These are phyloP conservation scores for Penicillium sp. DNA, from an alignment of 2,329 filamentous ascomycete genomes.

Conservation along the genomic window DNA sequence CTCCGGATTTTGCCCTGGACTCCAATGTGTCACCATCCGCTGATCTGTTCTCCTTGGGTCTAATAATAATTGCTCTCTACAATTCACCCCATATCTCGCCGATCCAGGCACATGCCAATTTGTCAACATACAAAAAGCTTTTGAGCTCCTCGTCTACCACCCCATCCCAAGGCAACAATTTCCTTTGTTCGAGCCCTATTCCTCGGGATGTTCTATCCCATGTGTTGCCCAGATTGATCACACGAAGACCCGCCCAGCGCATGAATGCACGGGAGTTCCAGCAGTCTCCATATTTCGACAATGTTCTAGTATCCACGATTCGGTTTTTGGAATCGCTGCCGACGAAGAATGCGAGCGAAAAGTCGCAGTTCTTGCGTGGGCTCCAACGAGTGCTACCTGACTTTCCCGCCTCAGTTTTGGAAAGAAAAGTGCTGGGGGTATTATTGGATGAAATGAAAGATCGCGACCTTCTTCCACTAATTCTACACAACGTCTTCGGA, in stretches of 20 bases:
- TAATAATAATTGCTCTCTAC: slow-evolving; percentile 86
- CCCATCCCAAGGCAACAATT: slow-evolving; percentile 79
- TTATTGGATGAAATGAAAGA: slow-evolving; percentile 94
- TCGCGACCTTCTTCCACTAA: slow-evolving; percentile 76
- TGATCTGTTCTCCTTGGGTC: slow-evolving; percentile 90
- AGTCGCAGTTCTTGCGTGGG: slow-evolving; percentile 86
- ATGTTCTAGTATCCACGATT: slow-evolving; percentile 92
- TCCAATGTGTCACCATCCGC: slow-evolving; percentile 79
- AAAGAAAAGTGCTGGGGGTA: slow-evolving; percentile 88
- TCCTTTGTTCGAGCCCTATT: slow-evolving; percentile 73
- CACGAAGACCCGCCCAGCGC: slow-evolving; percentile 79
- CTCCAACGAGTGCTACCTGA: slow-evolving; percentile 83
- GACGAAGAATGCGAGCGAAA: slow-evolving; percentile 87
- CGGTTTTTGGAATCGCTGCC: slow-evolving; percentile 90
- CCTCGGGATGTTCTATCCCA: slow-evolving; percentile 74
- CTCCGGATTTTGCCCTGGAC: slow-evolving; percentile 91
- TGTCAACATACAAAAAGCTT: slow-evolving; percentile 80
- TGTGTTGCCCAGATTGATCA: slow-evolving; percentile 82
- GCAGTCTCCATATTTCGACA: slow-evolving; percentile 94
- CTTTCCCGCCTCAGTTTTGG: slow-evolving; percentile 89
- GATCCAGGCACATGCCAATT: slow-evolving; percentile 74
- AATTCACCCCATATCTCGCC: slow-evolving; percentile 92
- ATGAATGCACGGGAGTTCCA: slow-evolving; percentile 90
- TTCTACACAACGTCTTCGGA: slow-evolving; percentile 89
- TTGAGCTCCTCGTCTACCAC: slow-evolving; percentile 76